Conservation (phyloP, 805 yeast genomes). For the Saccharomycopsis malanga region DNA sequence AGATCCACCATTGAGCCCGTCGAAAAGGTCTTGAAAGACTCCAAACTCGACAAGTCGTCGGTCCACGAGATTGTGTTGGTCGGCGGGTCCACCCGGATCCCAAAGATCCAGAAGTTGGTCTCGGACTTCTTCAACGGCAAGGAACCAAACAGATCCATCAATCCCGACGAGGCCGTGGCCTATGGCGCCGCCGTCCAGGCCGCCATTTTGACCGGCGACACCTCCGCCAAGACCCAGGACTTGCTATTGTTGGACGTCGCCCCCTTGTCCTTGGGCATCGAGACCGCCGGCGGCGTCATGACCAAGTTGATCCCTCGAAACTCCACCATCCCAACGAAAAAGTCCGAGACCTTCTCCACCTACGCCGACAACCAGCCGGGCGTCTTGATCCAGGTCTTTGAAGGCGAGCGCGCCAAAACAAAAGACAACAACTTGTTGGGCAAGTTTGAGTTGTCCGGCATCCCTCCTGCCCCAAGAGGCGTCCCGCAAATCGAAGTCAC, state of each 20-base stretch:
- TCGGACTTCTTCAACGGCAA: slow-evolving; percentile 96
- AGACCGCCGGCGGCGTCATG: slow-evolving; percentile 99
- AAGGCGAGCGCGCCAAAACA: slow-evolving; percentile 97
- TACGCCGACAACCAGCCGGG: slow-evolving; percentile 98
- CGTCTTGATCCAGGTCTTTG: slow-evolving; percentile 93
- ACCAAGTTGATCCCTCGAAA: slow-evolving; percentile 95
- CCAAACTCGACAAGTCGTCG: slow-evolving; percentile 82
- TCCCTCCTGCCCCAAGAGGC: slow-evolving; percentile 99
- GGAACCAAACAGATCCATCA: slow-evolving; percentile 93
- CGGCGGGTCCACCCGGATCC: slow-evolving; percentile 98
- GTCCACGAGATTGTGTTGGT: slow-evolving; percentile 91
- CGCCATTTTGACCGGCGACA: slow-evolving; percentile 92
- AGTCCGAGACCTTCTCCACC: slow-evolving; percentile 94
- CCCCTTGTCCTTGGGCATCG: slow-evolving; percentile 95
- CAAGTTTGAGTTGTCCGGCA: slow-evolving; percentile 93
- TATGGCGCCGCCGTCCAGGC: slow-evolving; percentile 99
- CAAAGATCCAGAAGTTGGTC: slow-evolving; percentile 91
- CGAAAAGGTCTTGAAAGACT: slow-evolving; percentile 87
- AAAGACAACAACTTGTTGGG: slow-evolving; percentile 95
- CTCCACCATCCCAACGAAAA: slow-evolving; percentile 95
- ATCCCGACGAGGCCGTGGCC: slow-evolving; percentile 99
- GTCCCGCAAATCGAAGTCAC: slow-evolving; percentile 97
- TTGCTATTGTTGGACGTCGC: slow-evolving; percentile 92
- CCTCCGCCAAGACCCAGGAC: slow-evolving; percentile 94
- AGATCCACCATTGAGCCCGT: slow-evolving; percentile 93